phyloP scores from a whole-genome alignment of 441 rosid species.

The Iberis amara region DNA sequence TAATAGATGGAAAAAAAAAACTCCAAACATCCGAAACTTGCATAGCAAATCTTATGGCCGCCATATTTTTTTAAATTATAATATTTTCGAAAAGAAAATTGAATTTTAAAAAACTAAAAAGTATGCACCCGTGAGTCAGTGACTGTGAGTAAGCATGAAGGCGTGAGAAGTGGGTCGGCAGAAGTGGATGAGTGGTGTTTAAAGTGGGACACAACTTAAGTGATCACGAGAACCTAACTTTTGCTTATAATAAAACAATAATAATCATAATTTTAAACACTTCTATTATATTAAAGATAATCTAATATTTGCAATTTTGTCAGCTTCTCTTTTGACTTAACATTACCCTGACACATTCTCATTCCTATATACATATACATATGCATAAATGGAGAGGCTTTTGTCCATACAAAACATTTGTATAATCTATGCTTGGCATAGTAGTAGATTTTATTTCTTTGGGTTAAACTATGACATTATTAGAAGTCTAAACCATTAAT shows the following conservation, averaged over 20 bases:
- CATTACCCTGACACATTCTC: not conserved
- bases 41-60: no score
- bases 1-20: no score
- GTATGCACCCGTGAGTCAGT: slow-evolving; percentile 30
- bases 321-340: not conserved
- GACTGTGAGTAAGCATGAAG: slow-evolving; percentile 16
- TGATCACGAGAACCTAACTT: slow-evolving; percentile 27
- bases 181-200: slow-evolving; percentile 25
- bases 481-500: no score
- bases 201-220: slow-evolving; percentile 25
- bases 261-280: no score
- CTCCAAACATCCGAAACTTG: no score
- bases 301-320: not conserved
- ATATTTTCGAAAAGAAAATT: not conserved
- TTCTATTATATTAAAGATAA: slow-evolving; percentile 2
- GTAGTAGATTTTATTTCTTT: no score
- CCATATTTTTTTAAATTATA: no score
- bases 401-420: no score
- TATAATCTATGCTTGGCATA: no score
- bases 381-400: no score
- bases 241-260: not conserved
- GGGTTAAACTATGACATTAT: no score
- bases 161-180: slow-evolving; percentile 35
- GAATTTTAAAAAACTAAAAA: slow-evolving; percentile 15
- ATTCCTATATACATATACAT: not conserved